Evolutionary conservation across 2,329 filamentous ascomycete genomes (phyloP).

Genomic region (Fusarium proliferatum): DNA sequence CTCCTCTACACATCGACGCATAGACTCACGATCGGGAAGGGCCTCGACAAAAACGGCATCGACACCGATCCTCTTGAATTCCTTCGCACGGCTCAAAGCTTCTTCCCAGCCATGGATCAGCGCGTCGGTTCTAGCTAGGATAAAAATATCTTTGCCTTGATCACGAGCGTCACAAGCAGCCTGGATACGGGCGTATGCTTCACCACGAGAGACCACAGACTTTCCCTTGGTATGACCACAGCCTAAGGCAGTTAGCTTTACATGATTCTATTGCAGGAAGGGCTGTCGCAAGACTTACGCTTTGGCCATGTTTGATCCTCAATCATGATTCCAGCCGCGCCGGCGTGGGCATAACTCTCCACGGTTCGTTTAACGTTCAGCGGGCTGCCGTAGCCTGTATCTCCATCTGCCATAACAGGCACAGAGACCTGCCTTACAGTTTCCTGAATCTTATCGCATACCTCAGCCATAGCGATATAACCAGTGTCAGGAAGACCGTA

Average conservation of each 20-base stretch:
- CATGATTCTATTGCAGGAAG: too few species aligned
- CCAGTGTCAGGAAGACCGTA: conserved; percentile 60
- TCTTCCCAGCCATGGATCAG: conserved; percentile 57
- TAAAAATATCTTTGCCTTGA: conserved; percentile 57
- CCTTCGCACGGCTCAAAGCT: conserved; percentile 53
- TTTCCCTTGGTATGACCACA: conserved; percentile 58
- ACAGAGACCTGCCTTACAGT: conserved; percentile 51
- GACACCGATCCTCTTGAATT: conserved; percentile 55
- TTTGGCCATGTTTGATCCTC: conserved; percentile 63
- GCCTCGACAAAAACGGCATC: conserved; percentile 58
- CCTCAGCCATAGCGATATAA: conserved; percentile 60
- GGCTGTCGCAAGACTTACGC: conserved; percentile 44
- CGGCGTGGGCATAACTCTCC: conserved; percentile 53
- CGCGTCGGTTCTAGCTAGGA: conserved; percentile 58
- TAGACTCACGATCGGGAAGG: conserved; percentile 55
- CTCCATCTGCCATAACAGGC: conserved; percentile 59
- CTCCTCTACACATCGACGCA: conserved; percentile 52
- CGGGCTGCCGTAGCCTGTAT: conserved; percentile 60
- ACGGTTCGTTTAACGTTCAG: conserved; percentile 60
- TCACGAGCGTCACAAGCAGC: conserved; percentile 59
- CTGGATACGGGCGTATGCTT: conserved; percentile 58
- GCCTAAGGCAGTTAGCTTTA: conserved; percentile 4
- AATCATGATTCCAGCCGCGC: conserved; percentile 55
- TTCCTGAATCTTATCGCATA: conserved; percentile 59
- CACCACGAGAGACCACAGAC: conserved; percentile 56